Evolutionary conservation across 2,329 filamentous ascomycete genomes (phyloP), one percentile per base, ranked within the genome.

Genomic region (Aspergillus fijiensis): DNA sequence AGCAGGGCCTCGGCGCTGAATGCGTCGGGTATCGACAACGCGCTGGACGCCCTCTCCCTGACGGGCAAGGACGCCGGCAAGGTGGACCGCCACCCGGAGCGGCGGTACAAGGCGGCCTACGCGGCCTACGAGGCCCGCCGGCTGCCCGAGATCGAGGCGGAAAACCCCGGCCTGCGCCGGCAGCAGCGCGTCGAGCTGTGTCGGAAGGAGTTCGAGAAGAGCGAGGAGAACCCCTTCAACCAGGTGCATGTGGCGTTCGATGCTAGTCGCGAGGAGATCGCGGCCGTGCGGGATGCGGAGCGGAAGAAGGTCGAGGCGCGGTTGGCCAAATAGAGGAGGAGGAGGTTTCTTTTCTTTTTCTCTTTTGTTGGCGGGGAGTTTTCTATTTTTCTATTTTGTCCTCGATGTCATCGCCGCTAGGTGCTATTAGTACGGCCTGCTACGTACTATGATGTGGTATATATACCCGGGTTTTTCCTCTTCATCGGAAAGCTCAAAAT

Each of bases 141-240:
- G 59, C 79, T 97, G 67, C 83, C 86, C 2, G 92, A 98, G 83
- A 91, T 97, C 84, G 90, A 94, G 72, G 80, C 85, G 57, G 92
- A 97, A 75, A 90, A 89, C 56, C 87, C 89, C 59, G 92, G 91
- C 0, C 76, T 98, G 72, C 83, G 93, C 59, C 82, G 90, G 68
- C 86, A 96, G 68, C 93, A 97, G 84, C 89, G 90, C 77, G 88
- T 93, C 70, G 90, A 94, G 64, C 83, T 88, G 72, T 90, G 96
- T 67, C 79, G 85, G 63, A 96, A 96, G 82, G 95, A 98, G 80
- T 99, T 98, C 76, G 90, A 96, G 77, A 96, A 92, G 82, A 90
- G 90, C 71, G 89, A 91, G 1, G 94, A 98, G 69, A 99, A 99
- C 76, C 95, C 95, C 14, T 95, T 96, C 80, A 96, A 96, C 79